phyloP scores from a whole-genome alignment of 345 rosid genomes.

The Psidium friedrichsthalianum region DNA sequence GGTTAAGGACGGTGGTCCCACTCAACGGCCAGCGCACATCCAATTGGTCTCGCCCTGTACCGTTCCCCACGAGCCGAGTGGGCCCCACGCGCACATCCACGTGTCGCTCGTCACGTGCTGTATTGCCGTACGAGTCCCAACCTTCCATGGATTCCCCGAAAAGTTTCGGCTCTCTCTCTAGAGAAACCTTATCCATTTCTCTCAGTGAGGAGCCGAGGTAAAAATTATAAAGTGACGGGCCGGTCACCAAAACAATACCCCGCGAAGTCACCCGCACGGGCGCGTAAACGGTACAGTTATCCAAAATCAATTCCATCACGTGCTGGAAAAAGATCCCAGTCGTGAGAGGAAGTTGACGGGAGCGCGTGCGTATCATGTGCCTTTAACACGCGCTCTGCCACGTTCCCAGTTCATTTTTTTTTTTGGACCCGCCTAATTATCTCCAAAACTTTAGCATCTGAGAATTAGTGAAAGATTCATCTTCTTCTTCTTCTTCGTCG shows the following conservation, averaged over 20 bases:
- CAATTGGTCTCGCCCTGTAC: not conserved
- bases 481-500: not conserved
- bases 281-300: not conserved
- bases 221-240: not conserved
- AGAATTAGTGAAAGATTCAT: not conserved
- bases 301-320: not conserved
- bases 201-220: not conserved
- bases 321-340: not conserved
- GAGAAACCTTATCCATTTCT: slow-evolving; percentile 1
- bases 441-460: not conserved
- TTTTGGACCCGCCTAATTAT: not conserved
- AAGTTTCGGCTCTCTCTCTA: not conserved
- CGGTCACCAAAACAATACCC: not conserved
- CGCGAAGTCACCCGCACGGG: not conserved
- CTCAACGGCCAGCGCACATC: not conserved
- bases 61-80: not conserved
- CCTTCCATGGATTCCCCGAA: not conserved
- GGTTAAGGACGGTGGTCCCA: not conserved
- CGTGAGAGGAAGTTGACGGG: not conserved
- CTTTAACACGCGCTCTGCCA: not conserved
- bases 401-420: not conserved
- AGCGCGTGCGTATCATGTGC: not conserved
- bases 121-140: not conserved
- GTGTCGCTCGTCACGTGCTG: not conserved
- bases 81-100: not conserved